Evolutionary conservation across 345 rosid genomes (phyloP).

Genomic region (Hibiscus tridactylites): DNA sequence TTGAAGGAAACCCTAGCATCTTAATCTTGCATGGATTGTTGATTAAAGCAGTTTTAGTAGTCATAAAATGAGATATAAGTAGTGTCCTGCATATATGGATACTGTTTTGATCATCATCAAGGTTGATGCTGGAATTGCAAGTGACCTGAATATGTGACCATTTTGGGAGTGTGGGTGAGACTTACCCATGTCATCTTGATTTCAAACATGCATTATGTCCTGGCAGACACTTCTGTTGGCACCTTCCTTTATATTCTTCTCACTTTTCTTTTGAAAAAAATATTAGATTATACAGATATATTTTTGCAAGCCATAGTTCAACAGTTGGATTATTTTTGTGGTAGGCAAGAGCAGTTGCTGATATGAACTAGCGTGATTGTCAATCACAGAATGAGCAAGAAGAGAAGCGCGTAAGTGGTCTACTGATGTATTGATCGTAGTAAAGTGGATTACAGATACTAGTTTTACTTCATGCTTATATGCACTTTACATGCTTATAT

Average conservation of each 20-base stretch:
- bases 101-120: too few species aligned
- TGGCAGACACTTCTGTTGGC: too few species aligned
- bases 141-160: background rate
- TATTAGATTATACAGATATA: too few species aligned
- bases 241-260: too few species aligned
- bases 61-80: too few species aligned
- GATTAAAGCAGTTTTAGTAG: too few species aligned
- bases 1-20: too few species aligned
- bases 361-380: constrained; percentile 77
- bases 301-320: background rate
- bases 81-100: too few species aligned
- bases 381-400: constrained; percentile 77
- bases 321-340: constrained; percentile 8
- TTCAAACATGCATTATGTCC: background rate
- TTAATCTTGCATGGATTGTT: too few species aligned
- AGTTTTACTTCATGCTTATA: background rate
- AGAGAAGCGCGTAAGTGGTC: constrained; percentile 67
- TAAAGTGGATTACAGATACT: background rate
- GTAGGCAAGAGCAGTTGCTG: too few species aligned
- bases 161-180: background rate
- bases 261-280: too few species aligned
- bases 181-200: background rate
- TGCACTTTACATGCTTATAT: background rate
- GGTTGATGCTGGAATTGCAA: too few species aligned
- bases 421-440: background rate